Conservation (phyloP, 2,329 filamentous ascomycete species). For the Neonectria coccinea region DNA sequence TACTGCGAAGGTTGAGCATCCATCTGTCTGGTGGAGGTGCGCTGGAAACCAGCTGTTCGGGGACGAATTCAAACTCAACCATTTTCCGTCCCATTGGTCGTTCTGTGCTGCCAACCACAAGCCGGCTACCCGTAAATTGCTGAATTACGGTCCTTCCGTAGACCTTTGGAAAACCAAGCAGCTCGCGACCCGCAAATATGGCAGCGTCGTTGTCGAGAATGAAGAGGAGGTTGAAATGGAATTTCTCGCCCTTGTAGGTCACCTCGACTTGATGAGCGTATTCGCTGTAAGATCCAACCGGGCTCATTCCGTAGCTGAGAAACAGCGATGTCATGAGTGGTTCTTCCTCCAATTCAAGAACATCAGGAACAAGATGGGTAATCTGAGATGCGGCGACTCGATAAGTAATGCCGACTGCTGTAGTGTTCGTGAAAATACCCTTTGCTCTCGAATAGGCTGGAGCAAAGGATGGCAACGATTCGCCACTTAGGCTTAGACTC, state of each 20-base stretch:
- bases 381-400: constrained; percentile 26
- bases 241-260: constrained; percentile 24
- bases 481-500: constrained; percentile 15
- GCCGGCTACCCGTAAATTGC: constrained; percentile 16
- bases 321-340: constrained; percentile 23
- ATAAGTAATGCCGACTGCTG: constrained; percentile 23
- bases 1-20: constrained; percentile 27
- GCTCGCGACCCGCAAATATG: constrained; percentile 27
- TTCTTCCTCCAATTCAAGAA: constrained; percentile 26
- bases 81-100: constrained; percentile 19
- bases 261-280: constrained; percentile 29
- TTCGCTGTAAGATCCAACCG: constrained; percentile 20
- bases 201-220: constrained; percentile 29
- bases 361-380: constrained; percentile 17
- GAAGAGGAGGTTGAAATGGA: constrained; percentile 22
- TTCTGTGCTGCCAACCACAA: constrained; percentile 16
- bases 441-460: constrained; percentile 21
- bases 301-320: constrained; percentile 22
- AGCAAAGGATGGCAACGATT: constrained; percentile 24
- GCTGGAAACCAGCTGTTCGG: constrained; percentile 12
- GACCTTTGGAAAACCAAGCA: constrained; percentile 26
- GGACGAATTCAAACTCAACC: constrained; percentile 28
- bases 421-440: constrained; percentile 13
- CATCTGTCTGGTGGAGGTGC: constrained; percentile 20
- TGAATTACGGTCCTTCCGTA: constrained; percentile 21